Evolutionary conservation across 1,284 basidiomycete genomes (phyloP).

Genomic region (Grifola frondosa): DNA sequence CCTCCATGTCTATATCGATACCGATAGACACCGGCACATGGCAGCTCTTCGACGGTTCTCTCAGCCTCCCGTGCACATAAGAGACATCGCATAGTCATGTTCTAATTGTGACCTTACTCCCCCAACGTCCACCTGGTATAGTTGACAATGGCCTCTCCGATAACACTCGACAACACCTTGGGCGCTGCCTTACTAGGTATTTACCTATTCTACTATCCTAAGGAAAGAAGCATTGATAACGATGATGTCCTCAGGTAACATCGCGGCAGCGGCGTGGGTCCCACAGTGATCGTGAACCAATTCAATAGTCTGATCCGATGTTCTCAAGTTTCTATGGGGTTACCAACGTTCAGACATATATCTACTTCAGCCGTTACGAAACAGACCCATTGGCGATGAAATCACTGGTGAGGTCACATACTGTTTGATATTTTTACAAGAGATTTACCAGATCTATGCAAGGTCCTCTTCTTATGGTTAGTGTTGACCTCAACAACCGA

Average conservation of each 20-base stretch:
- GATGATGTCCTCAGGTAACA: conserved; percentile 6
- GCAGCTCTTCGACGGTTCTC: too few species aligned
- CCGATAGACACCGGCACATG: too few species aligned
- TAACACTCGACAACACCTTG: conserved; percentile 15
- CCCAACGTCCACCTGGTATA: too few species aligned
- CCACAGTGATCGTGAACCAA: too few species aligned
- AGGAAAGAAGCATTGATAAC: background rate
- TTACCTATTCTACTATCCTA: background rate
- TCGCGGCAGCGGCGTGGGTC: conserved; percentile 15
- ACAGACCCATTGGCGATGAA: conserved; percentile 20
- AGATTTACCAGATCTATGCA: too few species aligned
- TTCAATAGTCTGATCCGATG: background rate
- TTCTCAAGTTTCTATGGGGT: conserved; percentile 24
- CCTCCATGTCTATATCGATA: too few species aligned
- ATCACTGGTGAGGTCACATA: conserved; percentile 14
- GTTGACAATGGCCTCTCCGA: conserved; percentile 8
- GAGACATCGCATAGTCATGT: too few species aligned
- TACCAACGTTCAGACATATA: conserved; percentile 24
- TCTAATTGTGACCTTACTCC: too few species aligned
- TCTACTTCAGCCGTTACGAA: conserved; percentile 22
- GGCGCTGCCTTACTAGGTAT: conserved; percentile 20
- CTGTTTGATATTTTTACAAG: background rate
- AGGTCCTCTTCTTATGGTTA: conserved; percentile 21
- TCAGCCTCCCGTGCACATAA: too few species aligned
- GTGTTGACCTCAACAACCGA: background rate